phyloP scores from a whole-genome alignment of 2,329 filamentous ascomycete species.

The Furcasterigmium furcatum region DNA sequence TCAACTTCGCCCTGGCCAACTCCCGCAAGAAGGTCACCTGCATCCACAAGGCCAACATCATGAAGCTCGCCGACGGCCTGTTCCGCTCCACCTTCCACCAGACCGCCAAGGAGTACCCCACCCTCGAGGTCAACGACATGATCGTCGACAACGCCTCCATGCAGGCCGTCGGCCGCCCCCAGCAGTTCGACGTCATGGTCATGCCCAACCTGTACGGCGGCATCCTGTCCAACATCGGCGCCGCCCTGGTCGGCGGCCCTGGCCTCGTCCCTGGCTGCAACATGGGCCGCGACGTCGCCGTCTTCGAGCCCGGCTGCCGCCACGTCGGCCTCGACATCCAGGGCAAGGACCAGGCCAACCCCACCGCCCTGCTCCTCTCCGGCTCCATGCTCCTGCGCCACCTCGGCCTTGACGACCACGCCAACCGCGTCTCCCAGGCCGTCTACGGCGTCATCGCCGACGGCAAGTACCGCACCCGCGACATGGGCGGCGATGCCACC shows the following conservation, averaged over 20 bases:
- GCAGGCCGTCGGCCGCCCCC: conserved; percentile 94
- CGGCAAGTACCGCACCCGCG: conserved; percentile 83
- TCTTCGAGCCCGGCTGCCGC: conserved; percentile 98
- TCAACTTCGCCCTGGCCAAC: conserved; percentile 96
- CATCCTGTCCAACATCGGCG: conserved; percentile 98
- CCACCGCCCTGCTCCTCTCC: conserved; percentile 90
- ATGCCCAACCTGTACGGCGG: conserved; percentile 99
- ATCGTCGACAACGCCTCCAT: conserved; percentile 99
- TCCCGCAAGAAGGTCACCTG: conserved; percentile 99
- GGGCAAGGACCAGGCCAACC: conserved; percentile 99
- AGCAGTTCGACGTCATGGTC: conserved; percentile 99
- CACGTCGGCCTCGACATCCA: conserved; percentile 99
- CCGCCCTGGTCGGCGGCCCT: conserved; percentile 92
- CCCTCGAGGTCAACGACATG: conserved; percentile 96
- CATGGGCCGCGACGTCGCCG: conserved; percentile 97
- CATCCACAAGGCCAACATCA: conserved; percentile 99
- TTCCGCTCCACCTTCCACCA: conserved; percentile 98
- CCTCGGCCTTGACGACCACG: conserved; percentile 95
- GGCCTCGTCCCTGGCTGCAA: conserved; percentile 98
- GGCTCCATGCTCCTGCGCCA: conserved; percentile 97
- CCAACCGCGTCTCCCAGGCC: conserved; percentile 94
- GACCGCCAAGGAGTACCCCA: conserved; percentile 91
- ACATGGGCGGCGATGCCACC: conserved; percentile 89
- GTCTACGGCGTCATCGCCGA: conserved; percentile 78
- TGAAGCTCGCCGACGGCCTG: conserved; percentile 98